phyloP scores from a whole-genome alignment of 768 basidiomycete species.

The Pisolithus orientalis region DNA sequence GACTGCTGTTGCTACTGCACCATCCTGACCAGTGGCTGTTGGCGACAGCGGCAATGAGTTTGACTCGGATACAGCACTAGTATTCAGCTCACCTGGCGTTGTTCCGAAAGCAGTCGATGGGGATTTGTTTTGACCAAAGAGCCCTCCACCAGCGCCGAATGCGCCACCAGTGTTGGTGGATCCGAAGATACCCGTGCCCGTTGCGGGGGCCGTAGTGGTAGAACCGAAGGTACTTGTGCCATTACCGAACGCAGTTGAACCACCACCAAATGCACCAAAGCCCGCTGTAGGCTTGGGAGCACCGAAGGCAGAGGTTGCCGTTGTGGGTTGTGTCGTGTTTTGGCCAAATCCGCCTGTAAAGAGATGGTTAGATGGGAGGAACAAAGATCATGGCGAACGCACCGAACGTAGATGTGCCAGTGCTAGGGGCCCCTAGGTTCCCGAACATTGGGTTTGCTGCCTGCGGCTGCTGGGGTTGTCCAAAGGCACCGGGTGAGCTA shows the following conservation, averaged over 20 bases:
- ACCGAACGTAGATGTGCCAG: conserved; percentile 34
- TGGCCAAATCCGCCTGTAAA: conserved; percentile 34
- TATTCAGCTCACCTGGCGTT: conserved; percentile 23
- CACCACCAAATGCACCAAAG: conserved; percentile 72
- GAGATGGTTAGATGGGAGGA: conserved; percentile 3
- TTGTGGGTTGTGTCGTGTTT: conserved; percentile 32
- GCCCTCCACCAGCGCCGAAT: conserved; percentile 40
- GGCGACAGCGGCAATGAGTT: conserved; percentile 5
- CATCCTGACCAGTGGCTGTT: conserved; percentile 30
- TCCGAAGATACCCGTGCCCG: conserved; percentile 30
- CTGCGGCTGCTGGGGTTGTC: conserved; percentile 53
- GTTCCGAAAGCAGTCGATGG: conserved; percentile 39
- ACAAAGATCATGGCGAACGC: conserved; percentile 6
- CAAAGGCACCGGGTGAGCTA: conserved; percentile 50
- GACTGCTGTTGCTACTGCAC: conserved; percentile 40
- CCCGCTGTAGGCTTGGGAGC: conserved; percentile 64
- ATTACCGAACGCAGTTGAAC: conserved; percentile 45
- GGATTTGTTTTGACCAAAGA: conserved; percentile 56
- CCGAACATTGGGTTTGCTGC: conserved; percentile 82
- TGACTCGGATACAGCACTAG: neutral
- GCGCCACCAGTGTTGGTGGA: conserved; percentile 25
- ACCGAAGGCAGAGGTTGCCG: conserved; percentile 48
- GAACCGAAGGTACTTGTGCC: conserved; percentile 37
- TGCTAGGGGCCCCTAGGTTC: conserved; percentile 35
- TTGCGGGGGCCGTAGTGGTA: conserved; percentile 22